These are phyloP conservation scores for Rutstroemia sydowiana DNA, from an alignment of 2,329 filamentous ascomycete genomes.

Conservation along the genomic window DNA sequence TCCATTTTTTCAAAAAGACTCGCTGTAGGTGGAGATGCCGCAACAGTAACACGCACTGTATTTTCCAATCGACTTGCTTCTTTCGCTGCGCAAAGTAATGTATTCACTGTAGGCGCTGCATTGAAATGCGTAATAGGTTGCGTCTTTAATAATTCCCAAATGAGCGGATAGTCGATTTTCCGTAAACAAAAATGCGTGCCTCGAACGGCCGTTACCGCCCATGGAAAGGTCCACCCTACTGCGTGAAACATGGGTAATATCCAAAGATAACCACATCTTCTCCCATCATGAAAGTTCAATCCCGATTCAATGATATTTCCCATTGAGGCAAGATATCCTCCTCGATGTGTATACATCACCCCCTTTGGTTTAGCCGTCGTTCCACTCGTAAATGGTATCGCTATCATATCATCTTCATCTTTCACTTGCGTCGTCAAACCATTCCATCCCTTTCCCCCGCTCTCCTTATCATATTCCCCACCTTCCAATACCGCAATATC, in stretches of 20 bases:
- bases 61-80: slow-evolving; percentile 64
- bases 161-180: slow-evolving; percentile 89
- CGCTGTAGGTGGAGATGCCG: slow-evolving; percentile 81
- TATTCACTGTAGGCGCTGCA: slow-evolving; percentile 94
- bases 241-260: slow-evolving; percentile 81
- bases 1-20: slow-evolving; percentile 90
- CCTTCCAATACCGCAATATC: slow-evolving; percentile 80
- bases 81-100: slow-evolving; percentile 72
- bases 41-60: slow-evolving; percentile 81
- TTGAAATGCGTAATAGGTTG: slow-evolving; percentile 92
- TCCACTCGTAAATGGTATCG: slow-evolving; percentile 88
- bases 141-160: slow-evolving; percentile 82
- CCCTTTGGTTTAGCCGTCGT: slow-evolving; percentile 91
- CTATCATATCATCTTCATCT: slow-evolving; percentile 75
- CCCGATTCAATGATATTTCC: slow-evolving; percentile 86
- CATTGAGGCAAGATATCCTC: slow-evolving; percentile 75
- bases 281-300: slow-evolving; percentile 62
- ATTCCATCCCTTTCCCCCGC: slow-evolving; percentile 65
- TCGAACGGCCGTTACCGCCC: slow-evolving; percentile 85
- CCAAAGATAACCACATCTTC: slow-evolving; percentile 79
- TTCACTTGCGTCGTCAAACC: slow-evolving; percentile 62
- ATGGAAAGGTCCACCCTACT: slow-evolving; percentile 64
- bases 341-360: slow-evolving; percentile 84
- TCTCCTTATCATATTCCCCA: slow-evolving; percentile 59
- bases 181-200: slow-evolving; percentile 93